Evolutionary conservation across 176 grass and related monocot genomes (phyloP).

Genomic region (barley (Hordeum vulgare)): MorexV3_pseudomolecules_assembly NC_058520.1:55513006-55513505

Average conservation of each 20-base stretch:
- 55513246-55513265: not conserved
- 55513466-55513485: not conserved
- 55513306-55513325: not conserved
- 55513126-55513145: conserved; percentile 81
- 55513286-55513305: not conserved
- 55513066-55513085: conserved; percentile 81
- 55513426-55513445: not conserved
- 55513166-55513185: not conserved
- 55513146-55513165: conserved; percentile 80
- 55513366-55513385: not conserved
- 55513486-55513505: not conserved
- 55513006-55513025: conserved; percentile 79
- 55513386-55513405: not conserved
- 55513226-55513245: not conserved
- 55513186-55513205: not conserved
- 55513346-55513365: not conserved
- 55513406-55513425: not conserved
- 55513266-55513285: not conserved
- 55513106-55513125: conserved; percentile 73
- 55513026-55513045: conserved; percentile 72
- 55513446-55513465: not conserved
- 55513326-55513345: not conserved
- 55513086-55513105: conserved; percentile 78
- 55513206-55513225: not conserved
- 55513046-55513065: conserved; percentile 80